A percentile compares a stretch with the other conserved stretches of the same genome.
phyloP scores from a whole-genome alignment of 1,284 basidiomycete genomes.

The Apiotrichum akiyoshidainum region DNA sequence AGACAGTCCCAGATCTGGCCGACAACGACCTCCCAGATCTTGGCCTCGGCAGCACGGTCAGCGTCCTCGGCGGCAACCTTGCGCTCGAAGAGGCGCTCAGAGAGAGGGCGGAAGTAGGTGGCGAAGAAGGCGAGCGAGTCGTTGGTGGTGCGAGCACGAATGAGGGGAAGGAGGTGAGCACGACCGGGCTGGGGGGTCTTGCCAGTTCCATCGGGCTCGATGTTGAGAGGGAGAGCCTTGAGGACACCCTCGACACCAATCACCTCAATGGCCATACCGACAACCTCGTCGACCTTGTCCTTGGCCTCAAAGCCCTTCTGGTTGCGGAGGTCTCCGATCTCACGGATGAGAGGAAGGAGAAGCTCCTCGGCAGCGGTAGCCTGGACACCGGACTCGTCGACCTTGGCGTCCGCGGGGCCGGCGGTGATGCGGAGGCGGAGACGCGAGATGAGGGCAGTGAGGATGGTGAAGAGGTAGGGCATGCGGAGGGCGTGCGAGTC shows the following conservation, averaged over 20 bases:
- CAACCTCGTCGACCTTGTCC: constrained; percentile 76
- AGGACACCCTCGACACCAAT: constrained; percentile 82
- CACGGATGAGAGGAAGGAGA: constrained; percentile 68
- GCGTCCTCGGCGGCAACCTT: constrained; percentile 70
- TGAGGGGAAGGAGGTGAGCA: constrained; percentile 87
- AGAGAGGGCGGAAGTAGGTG: constrained; percentile 85
- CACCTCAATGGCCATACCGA: constrained; percentile 78
- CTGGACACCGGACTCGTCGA: constrained; percentile 45
- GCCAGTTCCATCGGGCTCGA: constrained; percentile 65
- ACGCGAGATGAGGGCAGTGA: constrained; percentile 52
- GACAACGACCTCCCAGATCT: constrained; percentile 89
- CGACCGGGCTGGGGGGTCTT: constrained; percentile 55
- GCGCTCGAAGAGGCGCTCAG: constrained; percentile 85
- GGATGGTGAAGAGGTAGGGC: constrained; percentile 64
- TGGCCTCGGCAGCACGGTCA: constrained; percentile 74
- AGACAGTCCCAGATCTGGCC: constrained; percentile 82
- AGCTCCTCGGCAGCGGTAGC: constrained; percentile 67
- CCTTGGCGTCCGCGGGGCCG: constrained; percentile 52
- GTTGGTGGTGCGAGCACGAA: constrained; percentile 73
- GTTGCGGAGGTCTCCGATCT: constrained; percentile 70
- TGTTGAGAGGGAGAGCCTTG: constrained; percentile 73
- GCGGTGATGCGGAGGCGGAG: constrained; percentile 44
- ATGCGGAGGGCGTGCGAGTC: constrained; percentile 65
- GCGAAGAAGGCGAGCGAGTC: constrained; percentile 81
- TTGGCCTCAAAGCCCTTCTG: constrained; percentile 86